Evolutionary conservation across 352 stramenopile genomes (phyloP), one percentile per base, ranked within the genome.

Genomic region (Phytophthora quininea): DNA sequence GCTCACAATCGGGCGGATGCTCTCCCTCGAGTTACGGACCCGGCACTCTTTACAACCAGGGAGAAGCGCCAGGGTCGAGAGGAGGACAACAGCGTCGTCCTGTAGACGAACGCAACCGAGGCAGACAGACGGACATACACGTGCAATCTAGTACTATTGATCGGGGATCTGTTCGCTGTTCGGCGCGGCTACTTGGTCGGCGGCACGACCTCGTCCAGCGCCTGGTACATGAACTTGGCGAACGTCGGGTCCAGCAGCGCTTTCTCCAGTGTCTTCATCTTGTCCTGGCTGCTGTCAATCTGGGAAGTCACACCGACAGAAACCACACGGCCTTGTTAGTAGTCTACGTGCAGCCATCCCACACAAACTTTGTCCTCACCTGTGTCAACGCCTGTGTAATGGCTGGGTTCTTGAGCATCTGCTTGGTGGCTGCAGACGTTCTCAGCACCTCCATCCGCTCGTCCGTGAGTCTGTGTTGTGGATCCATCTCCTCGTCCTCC

Each of bases 191-290:
- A 79, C 42, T 79, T 73, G 49, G 55, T 45, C 11, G 51, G 3
- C 30, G 42, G 54, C 24, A 71, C 52, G 43, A 92, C 76, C 51
- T 86, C 70, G 53, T 95, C 86, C 32, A 95, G 71, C 10, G 85
- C 67, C 53, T 86, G 67, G 65, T 89, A 92, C 76, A 95, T 91
- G 66, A 95, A 93, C 58, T 70, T 84, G 37, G 88, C 80, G 56
- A 95, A 95, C 6, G 64, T 66, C 0, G 78, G 76, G 55, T 93
- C 77, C 10, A 92, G 68, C 43, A 95, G 69, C 37, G 88, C 86
- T 59, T 90, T 93, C 73, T 95, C 84, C 42, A 95, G 68, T 30
- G 84, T 73, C 53, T 91, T 91, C 67, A 90, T 82, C 48, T 87
- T 84, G 49, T 94, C 66, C 27, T 65, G 60, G 53, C 79, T 87